Percentiles rank a stretch among this genome's conserved stretches.
Conservation (phyloP, 768 basidiomycete species). For the Postia placenta region DNA sequence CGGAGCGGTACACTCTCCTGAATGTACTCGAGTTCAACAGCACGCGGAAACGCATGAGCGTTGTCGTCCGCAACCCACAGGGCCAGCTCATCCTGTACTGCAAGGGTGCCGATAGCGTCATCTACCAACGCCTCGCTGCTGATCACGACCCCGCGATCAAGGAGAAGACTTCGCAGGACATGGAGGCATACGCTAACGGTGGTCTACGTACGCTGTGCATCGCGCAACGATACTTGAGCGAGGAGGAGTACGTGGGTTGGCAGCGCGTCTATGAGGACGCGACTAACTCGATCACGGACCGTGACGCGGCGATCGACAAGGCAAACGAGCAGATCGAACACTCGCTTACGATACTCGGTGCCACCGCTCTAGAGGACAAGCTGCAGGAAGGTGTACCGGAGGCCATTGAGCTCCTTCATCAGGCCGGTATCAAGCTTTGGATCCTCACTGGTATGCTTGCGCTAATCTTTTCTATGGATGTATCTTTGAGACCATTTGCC, state of each 20-base stretch:
- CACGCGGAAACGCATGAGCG: constrained; percentile 93
- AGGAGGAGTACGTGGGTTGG: constrained; percentile 86
- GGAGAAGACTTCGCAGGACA: constrained; percentile 75
- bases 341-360: constrained; percentile 79
- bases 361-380: constrained; percentile 96
- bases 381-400: constrained; percentile 96
- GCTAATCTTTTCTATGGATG: too few relatives aligned
- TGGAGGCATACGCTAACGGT: constrained; percentile 91
- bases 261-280: constrained; percentile 76
- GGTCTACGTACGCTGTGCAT: constrained; percentile 91
- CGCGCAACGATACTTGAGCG: constrained; percentile 68
- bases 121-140: constrained; percentile 77
- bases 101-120: constrained; percentile 97
- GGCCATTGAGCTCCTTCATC: constrained; percentile 85
- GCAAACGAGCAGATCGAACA: constrained; percentile 82
- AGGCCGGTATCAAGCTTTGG: constrained; percentile 97
- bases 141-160: constrained; percentile 72
- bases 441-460: constrained; percentile 79
- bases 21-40: constrained; percentile 91
- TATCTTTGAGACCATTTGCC: constrained; percentile 1
- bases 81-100: constrained; percentile 80
- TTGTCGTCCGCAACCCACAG: constrained; percentile 79
- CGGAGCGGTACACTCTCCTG: constrained; percentile 74
- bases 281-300: constrained; percentile 62
- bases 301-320: constrained; percentile 90